Percentiles rank a stretch among this genome's conserved stretches.
Evolutionary conservation across 2,329 filamentous ascomycete species (phyloP).

Genomic region (Gnomoniopsis smithogilvyi): DNA sequence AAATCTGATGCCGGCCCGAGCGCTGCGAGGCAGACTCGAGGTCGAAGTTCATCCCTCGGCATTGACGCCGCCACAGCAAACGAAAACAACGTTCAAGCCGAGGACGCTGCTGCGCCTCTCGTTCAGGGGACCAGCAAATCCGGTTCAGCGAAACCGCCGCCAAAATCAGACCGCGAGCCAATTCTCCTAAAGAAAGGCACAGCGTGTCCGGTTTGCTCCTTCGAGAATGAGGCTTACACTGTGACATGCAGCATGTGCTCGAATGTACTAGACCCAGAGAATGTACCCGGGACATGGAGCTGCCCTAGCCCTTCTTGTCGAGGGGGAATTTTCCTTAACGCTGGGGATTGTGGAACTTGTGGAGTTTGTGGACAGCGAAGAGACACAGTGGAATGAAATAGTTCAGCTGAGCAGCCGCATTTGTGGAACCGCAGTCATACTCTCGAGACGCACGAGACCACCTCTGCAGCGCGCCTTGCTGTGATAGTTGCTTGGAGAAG

Average conservation of each 20-base stretch:
- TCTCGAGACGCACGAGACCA: background rate
- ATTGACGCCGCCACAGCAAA: background rate
- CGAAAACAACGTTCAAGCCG: background rate
- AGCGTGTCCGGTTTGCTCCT: slow-evolving; percentile 64
- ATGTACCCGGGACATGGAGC: slow-evolving; percentile 58
- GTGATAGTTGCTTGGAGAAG: background rate
- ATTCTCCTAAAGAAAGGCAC: background rate
- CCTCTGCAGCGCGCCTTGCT: background rate
- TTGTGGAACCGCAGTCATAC: background rate
- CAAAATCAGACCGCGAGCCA: background rate
- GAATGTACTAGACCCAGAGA: slow-evolving; percentile 59
- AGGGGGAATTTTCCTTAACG: slow-evolving; percentile 60
- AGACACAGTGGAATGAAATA: slow-evolving; percentile 15
- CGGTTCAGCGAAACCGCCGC: background rate
- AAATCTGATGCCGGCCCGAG: background rate
- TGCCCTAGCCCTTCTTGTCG: slow-evolving; percentile 57
- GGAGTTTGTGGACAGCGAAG: slow-evolving; percentile 60
- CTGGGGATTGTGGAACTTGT: slow-evolving; percentile 66
- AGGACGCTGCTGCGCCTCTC: slow-evolving; percentile 1
- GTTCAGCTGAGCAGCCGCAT: background rate
- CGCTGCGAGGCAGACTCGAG: background rate
- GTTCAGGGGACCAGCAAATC: background rate
- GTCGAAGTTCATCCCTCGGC: background rate
- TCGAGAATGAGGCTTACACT: slow-evolving; percentile 51
- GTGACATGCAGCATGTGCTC: slow-evolving; percentile 67